phyloP scores from a whole-genome alignment of 2,329 filamentous ascomycete genomes.

The Penicillium hordei region DNA sequence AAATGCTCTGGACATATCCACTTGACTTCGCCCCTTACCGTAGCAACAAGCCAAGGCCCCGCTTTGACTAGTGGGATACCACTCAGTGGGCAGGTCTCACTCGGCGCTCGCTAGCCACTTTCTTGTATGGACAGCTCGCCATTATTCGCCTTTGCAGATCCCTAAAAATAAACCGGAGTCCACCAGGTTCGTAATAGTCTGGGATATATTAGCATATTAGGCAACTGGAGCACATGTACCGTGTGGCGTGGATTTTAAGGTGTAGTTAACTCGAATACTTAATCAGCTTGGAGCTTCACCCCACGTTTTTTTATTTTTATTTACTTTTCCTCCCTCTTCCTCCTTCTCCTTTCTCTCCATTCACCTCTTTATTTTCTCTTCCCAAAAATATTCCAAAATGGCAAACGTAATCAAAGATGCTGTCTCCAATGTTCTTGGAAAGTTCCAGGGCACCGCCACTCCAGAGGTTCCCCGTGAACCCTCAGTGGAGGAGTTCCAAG shows the following conservation, averaged over 20 bases:
- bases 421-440: constrained; percentile 51
- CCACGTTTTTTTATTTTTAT: constrained; percentile 21
- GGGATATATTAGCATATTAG: constrained; percentile 3
- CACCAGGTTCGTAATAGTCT: background rate
- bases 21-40: background rate
- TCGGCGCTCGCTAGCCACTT: constrained; percentile 5
- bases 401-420: constrained; percentile 44
- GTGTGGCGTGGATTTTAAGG: constrained; percentile 8
- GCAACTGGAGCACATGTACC: constrained; percentile 10
- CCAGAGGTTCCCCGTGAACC: constrained; percentile 51
- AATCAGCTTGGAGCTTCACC: constrained; percentile 26
- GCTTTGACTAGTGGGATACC: constrained; percentile 4
- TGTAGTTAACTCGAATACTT: background rate
- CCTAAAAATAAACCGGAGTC: constrained; percentile 23
- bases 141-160: constrained; percentile 9
- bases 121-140: constrained; percentile 10
- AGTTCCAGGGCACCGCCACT: constrained; percentile 41
- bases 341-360: background rate
- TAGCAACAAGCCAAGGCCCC: constrained; percentile 11
- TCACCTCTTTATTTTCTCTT: background rate
- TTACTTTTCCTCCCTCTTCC: constrained; percentile 16
- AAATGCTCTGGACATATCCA: background rate
- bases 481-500: constrained; percentile 63
- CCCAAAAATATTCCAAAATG: constrained; percentile 30
- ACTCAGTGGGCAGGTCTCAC: constrained; percentile 24